A percentile compares a stretch with the other conserved stretches of the same genome.
Conservation (phyloP, 768 basidiomycete species). For the Tylopilus vinaceipallidus region DNA sequence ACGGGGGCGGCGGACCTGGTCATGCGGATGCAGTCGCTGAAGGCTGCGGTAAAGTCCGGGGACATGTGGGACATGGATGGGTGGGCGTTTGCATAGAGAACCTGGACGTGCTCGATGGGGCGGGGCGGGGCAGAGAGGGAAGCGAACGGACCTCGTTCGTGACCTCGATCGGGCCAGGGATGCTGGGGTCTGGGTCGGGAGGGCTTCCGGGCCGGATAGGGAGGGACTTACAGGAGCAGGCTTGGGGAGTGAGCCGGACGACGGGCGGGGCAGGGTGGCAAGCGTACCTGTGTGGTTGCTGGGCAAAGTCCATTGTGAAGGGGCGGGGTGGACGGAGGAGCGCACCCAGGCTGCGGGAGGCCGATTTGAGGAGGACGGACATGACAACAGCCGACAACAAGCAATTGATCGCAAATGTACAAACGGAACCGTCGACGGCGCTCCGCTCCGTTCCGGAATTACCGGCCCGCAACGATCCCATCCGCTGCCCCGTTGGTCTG, state of each 20-base stretch:
- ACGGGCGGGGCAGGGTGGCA: slow-evolving; percentile 23
- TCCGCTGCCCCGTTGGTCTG: slow-evolving; percentile 36
- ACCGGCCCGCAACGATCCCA: slow-evolving; percentile 36
- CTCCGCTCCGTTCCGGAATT: slow-evolving; percentile 22
- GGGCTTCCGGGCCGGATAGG: not conserved
- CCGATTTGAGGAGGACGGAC: slow-evolving; percentile 5
- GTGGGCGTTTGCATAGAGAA: slow-evolving; percentile 92
- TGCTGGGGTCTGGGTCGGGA: slow-evolving; percentile 34
- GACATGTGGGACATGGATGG: slow-evolving; percentile 88
- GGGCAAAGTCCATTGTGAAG: slow-evolving; percentile 20
- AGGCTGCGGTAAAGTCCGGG: slow-evolving; percentile 81
- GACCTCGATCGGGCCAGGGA: slow-evolving; percentile 65
- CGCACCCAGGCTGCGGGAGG: too few relatives aligned
- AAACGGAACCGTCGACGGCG: slow-evolving; percentile 1
- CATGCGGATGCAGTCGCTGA: slow-evolving; percentile 88
- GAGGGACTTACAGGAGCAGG: slow-evolving; percentile 43
- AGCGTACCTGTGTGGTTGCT: slow-evolving; percentile 49
- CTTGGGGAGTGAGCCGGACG: slow-evolving; percentile 33
- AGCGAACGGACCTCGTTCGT: slow-evolving; percentile 49
- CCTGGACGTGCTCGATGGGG: slow-evolving; percentile 37
- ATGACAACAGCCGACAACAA: not conserved
- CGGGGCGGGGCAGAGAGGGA: not conserved
- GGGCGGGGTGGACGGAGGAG: not conserved
- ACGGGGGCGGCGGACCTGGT: slow-evolving; percentile 46
- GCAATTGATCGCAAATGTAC: not conserved